These are phyloP conservation scores for Mucor sp. DNA, from an alignment of 371 early-diverging fungal species.

Conservation along the genomic window DNA sequence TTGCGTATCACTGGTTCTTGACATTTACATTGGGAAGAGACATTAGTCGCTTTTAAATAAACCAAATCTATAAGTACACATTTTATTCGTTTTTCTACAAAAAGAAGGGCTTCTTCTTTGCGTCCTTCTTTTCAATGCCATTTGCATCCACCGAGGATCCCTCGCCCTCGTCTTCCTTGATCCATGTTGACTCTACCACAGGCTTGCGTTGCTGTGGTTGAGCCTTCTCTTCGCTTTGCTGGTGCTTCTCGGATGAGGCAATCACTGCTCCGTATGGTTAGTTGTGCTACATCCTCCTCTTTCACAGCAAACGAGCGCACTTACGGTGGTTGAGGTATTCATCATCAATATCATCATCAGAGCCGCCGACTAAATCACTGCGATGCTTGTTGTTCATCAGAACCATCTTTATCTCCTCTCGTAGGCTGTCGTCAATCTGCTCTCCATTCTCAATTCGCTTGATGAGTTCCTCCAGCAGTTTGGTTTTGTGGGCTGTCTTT, in stretches of 20 bases:
- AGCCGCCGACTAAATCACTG: conserved; percentile 7
- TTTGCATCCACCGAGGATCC: neutral
- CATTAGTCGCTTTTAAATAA: conserved; percentile 28
- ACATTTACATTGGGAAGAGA: conserved; percentile 71
- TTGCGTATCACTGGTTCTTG: conserved; percentile 54
- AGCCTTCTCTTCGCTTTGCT: conserved; percentile 49
- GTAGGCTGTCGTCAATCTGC: conserved; percentile 29
- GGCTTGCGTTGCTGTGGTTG: neutral
- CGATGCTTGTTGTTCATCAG: conserved; percentile 25
- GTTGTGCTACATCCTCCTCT: too few relatives aligned
- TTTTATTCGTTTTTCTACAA: conserved; percentile 13
- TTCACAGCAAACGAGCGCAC: neutral
- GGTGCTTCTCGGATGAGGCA: conserved; percentile 31
- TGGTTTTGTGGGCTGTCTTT: conserved; percentile 41
- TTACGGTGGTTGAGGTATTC: conserved; percentile 44
- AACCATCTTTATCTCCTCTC: conserved; percentile 45
- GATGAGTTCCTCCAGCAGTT: conserved; percentile 41
- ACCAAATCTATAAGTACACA: neutral
- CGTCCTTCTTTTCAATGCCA: neutral
- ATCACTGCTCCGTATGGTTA: conserved; percentile 15
- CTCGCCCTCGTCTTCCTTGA: neutral
- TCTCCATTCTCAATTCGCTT: conserved; percentile 42
- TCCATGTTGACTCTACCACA: conserved; percentile 14
- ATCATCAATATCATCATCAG: conserved; percentile 43
- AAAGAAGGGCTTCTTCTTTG: conserved; percentile 24